Evolutionary conservation across 2,329 filamentous ascomycete genomes (phyloP).

Genomic region (Hypoxylon sp.): DNA sequence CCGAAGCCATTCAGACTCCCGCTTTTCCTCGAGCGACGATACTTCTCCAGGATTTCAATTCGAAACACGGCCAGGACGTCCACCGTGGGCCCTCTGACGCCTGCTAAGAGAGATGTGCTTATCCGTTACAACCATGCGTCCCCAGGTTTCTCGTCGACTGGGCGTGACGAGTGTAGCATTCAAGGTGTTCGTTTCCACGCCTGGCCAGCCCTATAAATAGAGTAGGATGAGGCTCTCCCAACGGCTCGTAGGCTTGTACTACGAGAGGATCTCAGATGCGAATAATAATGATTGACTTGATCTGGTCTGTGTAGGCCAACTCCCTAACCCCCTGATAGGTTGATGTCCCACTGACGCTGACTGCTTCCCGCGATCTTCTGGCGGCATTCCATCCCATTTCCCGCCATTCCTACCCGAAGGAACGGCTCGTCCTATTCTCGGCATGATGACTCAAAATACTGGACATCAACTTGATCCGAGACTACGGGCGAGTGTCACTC

Average conservation of each 20-base stretch:
- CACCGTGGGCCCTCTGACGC: constrained; percentile 2
- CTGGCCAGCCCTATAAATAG: neutral
- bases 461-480: constrained; percentile 18
- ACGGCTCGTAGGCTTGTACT: neutral
- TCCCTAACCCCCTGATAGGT: neutral
- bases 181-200: neutral
- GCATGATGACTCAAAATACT: constrained; percentile 31
- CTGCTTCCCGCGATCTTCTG: constrained; percentile 3
- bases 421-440: constrained; percentile 25
- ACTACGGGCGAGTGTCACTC: constrained; percentile 23
- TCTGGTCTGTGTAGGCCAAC: neutral
- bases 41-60: neutral
- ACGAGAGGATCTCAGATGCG: neutral
- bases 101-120: neutral
- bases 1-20: constrained; percentile 28
- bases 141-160: neutral
- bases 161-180: neutral
- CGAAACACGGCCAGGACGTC: constrained; percentile 13
- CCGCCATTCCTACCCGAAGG: constrained; percentile 15
- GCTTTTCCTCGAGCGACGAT: constrained; percentile 20
- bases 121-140: neutral
- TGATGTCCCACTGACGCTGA: constrained; percentile 6
- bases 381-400: neutral
- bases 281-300: neutral
- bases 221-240: constrained; percentile 8